A percentile compares a stretch with the other conserved stretches of the same genome.
phyloP scores from a whole-genome alignment of 371 early-diverging fungal genomes.

The Conidiobolus incongruus region DNA sequence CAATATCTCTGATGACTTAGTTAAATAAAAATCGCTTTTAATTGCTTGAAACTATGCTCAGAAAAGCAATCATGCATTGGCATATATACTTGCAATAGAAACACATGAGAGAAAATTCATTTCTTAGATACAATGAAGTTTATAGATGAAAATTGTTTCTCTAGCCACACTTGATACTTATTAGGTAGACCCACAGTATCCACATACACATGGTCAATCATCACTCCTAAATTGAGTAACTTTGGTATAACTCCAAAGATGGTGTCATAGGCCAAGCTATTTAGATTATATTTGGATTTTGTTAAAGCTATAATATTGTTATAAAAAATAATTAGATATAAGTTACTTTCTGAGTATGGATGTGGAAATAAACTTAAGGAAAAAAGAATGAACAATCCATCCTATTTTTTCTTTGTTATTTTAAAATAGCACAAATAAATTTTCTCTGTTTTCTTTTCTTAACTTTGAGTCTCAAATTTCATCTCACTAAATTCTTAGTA shows the following conservation, averaged over 20 bases:
- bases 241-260: constrained; percentile 61
- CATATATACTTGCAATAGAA: constrained; percentile 96
- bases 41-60: not conserved
- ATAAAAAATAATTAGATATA: not conserved
- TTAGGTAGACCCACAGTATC: constrained; percentile 95
- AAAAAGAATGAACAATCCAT: constrained; percentile 59
- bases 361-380: constrained; percentile 72
- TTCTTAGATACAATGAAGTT: constrained; percentile 78
- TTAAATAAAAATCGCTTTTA: not conserved
- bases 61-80: constrained; percentile 37
- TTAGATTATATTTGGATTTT: constrained; percentile 81
- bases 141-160: constrained; percentile 40
- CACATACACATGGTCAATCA: constrained; percentile 76
- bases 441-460: constrained; percentile 42
- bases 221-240: constrained; percentile 33
- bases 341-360: constrained; percentile 53
- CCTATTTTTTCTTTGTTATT: constrained; percentile 42
- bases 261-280: constrained; percentile 83
- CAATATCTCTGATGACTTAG: constrained; percentile 71
- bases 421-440: constrained; percentile 37
- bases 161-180: constrained; percentile 58
- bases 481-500: constrained; percentile 32
- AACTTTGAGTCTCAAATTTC: constrained; percentile 83
- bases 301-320: not conserved
- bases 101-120: constrained; percentile 90